phyloP scores from a whole-genome alignment of 768 basidiomycete species.

The Agrocybe pediades region DNA sequence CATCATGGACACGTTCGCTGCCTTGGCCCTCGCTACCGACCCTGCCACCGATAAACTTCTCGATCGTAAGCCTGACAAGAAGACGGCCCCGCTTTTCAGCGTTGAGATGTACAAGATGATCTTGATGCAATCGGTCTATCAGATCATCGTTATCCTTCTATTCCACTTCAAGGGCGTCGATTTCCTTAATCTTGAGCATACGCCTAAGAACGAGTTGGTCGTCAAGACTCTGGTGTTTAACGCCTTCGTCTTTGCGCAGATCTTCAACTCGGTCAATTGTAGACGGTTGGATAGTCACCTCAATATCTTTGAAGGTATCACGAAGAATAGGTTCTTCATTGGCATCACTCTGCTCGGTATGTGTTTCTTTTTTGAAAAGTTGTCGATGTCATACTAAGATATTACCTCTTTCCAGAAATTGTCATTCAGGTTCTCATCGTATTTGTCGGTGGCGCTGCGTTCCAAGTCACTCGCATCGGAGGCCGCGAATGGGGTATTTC shows the following conservation, averaged over 20 bases:
- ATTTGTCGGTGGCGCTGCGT: constrained; percentile 88
- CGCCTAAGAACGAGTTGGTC: constrained; percentile 40
- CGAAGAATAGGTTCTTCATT: constrained; percentile 82
- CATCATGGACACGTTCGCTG: constrained; percentile 99
- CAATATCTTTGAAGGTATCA: constrained; percentile 88
- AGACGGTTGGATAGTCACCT: constrained; percentile 81
- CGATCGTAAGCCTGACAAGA: constrained; percentile 89
- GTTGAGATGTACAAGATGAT: constrained; percentile 98
- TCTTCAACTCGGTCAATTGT: constrained; percentile 94
- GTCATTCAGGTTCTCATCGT: constrained; percentile 86
- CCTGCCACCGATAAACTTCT: constrained; percentile 82
- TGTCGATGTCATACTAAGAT: constrained; percentile 1
- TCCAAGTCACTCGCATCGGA: constrained; percentile 78
- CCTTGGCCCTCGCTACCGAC: constrained; percentile 95
- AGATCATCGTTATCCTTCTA: constrained; percentile 78
- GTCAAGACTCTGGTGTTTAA: constrained; percentile 95
- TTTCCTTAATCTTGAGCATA: constrained; percentile 64
- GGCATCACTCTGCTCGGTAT: constrained; percentile 82
- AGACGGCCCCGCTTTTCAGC: constrained; percentile 85
- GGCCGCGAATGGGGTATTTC: constrained; percentile 95
- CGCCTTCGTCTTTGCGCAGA: constrained; percentile 96
- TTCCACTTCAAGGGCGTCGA: constrained; percentile 83
- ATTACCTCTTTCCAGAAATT: constrained; percentile 58
- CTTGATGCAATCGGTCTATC: constrained; percentile 84
- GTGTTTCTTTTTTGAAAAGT: constrained; percentile 19